phyloP scores from a whole-genome alignment of 176 grass and related monocot genomes.

The Otatea glauca region DNA sequence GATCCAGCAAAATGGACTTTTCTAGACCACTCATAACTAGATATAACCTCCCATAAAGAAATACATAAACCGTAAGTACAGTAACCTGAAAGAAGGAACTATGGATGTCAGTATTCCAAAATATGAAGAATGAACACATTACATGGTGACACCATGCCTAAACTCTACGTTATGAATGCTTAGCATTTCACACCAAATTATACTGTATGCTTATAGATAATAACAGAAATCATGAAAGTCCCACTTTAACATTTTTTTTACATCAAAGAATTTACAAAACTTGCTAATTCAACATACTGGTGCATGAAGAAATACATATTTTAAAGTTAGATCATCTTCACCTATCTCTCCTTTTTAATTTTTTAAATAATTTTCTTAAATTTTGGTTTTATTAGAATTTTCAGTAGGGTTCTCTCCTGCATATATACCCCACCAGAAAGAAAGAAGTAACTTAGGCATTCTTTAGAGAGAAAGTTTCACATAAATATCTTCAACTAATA shows the following conservation, averaged over 20 bases:
- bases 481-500: slow-evolving; percentile 23
- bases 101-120: slow-evolving; percentile 40
- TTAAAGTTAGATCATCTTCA: not conserved
- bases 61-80: slow-evolving; percentile 90
- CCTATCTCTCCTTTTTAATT: slow-evolving; percentile 3
- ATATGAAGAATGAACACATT: not conserved
- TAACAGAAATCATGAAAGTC: slow-evolving; percentile 16
- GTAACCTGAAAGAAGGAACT: slow-evolving; percentile 63
- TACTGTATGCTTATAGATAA: not conserved
- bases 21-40: slow-evolving; percentile 92
- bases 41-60: slow-evolving; percentile 91
- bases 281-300: not conserved
- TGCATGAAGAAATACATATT: slow-evolving; percentile 12
- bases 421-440: slow-evolving; percentile 22
- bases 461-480: not conserved
- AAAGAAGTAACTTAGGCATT: slow-evolving; percentile 1
- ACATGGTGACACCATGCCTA: not conserved
- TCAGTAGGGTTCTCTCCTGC: not conserved
- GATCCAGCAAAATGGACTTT: slow-evolving; percentile 77
- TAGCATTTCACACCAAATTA: not conserved
- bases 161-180: not conserved
- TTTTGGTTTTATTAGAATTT: slow-evolving; percentile 7
- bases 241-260: slow-evolving; percentile 9
- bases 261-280: slow-evolving; percentile 5
- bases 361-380: not conserved